Conservation (phyloP, 2,329 filamentous ascomycete genomes). For the Ceratocystis alfenasii region DNA sequence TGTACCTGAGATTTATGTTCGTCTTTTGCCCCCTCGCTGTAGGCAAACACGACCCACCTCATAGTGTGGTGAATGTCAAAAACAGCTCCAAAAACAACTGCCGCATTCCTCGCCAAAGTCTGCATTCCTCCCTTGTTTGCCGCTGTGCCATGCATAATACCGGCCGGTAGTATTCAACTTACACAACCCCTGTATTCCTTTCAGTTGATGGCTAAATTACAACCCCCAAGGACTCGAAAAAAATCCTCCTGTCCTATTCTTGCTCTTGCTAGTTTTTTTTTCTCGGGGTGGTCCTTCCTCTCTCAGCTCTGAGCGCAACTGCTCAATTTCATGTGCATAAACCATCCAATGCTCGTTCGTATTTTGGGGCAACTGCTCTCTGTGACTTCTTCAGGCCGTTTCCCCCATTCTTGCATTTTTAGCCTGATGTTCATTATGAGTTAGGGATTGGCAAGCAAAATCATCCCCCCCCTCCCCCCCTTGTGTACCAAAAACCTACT, state of each 20-base stretch:
- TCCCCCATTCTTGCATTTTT: not conserved
- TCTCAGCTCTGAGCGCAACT: constrained; percentile 5
- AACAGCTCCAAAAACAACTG: not conserved
- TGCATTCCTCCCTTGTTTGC: not conserved
- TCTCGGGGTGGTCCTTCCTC: not conserved
- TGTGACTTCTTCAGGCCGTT: no score
- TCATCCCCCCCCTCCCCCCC: no score
- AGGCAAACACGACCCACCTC: no score
- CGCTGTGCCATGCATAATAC: not conserved
- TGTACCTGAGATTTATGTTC: not conserved
- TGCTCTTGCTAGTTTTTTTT: not conserved
- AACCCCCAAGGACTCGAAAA: not conserved
- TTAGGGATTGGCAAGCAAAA: not conserved
- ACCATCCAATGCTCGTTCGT: not conserved
- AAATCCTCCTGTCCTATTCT: not conserved
- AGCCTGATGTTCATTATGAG: not conserved
- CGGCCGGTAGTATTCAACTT: not conserved
- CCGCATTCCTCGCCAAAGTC: not conserved
- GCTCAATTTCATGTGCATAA: not conserved
- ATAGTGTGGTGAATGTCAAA: not conserved
- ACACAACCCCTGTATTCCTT: not conserved
- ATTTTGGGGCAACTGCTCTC: not conserved
- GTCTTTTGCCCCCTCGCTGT: no score
- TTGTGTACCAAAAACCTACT: no score
- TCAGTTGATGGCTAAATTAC: not conserved